Conservation (phyloP, 176 grass and related monocot genomes). For the Elaeis guineensis region DNA sequence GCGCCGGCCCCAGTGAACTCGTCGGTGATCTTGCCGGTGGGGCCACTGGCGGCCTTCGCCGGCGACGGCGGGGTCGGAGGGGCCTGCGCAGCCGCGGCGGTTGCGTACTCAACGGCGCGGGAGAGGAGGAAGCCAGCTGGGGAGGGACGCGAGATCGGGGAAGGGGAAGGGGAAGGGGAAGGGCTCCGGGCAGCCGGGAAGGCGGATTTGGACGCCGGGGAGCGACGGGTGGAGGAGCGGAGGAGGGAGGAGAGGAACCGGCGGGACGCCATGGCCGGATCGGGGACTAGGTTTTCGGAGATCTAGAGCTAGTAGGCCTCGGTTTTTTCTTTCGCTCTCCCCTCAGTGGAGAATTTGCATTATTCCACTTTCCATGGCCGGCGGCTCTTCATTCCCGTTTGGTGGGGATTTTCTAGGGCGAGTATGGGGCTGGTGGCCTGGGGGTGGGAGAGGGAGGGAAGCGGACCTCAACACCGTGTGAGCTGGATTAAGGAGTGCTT, state of each 20-base stretch:
- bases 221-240: conserved; percentile 40
- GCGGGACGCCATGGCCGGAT: conserved; percentile 73
- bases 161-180: conserved; percentile 30
- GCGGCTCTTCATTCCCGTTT: too few relatives aligned
- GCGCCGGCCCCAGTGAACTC: conserved; percentile 76
- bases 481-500: too few relatives aligned
- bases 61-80: conserved; percentile 17
- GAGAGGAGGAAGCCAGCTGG: conserved; percentile 49
- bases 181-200: conserved; percentile 24
- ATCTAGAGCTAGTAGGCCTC: too few relatives aligned
- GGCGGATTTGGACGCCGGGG: not conserved
- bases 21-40: conserved; percentile 46
- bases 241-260: conserved; percentile 57
- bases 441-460: too few relatives aligned
- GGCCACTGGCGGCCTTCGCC: conserved; percentile 27
- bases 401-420: too few relatives aligned
- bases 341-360: too few relatives aligned
- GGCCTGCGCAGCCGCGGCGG: conserved; percentile 32
- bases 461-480: too few relatives aligned
- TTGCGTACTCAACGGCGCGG: conserved; percentile 35
- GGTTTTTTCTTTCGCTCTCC: too few relatives aligned
- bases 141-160: conserved; percentile 41
- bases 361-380: too few relatives aligned
- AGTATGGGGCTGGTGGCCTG: too few relatives aligned
- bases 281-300: conserved; percentile 35